These are phyloP conservation scores for Blastomyces gilchristii DNA, from an alignment of 2,329 filamentous ascomycete species.

Conservation along the genomic window DNA sequence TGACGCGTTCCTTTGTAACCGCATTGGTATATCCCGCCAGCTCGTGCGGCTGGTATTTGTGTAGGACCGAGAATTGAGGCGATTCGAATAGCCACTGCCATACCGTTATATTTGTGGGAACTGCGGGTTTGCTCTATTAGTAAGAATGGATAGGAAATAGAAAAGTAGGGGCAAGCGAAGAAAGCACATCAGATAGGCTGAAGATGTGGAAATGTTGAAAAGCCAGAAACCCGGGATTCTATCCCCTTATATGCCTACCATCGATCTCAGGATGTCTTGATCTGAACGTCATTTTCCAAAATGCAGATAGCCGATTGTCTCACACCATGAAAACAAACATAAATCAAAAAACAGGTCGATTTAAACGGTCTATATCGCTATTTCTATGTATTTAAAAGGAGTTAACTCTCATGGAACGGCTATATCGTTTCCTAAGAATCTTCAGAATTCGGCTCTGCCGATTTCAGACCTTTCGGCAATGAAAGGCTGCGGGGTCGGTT, in stretches of 20 bases:
- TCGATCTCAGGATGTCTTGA: constrained; percentile 8
- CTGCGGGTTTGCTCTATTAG: constrained; percentile 23
- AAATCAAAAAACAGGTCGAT: not conserved
- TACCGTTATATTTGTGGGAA: constrained; percentile 44
- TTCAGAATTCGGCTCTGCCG: not conserved
- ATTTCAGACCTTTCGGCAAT: not conserved
- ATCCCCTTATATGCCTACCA: not conserved
- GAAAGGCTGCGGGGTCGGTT: not conserved
- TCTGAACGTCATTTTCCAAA: constrained; percentile 5
- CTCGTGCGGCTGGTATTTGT: constrained; percentile 28
- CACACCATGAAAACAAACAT: not conserved
- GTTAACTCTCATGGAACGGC: not conserved
- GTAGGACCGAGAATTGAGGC: constrained; percentile 41
- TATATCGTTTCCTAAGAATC: not conserved
- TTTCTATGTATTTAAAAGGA: not conserved
- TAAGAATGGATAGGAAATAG: not conserved
- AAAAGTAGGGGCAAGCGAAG: not conserved
- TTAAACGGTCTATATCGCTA: not conserved
- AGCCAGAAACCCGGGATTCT: not conserved
- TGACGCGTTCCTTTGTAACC: constrained; percentile 46
- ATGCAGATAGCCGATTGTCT: not conserved
- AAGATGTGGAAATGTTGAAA: not conserved
- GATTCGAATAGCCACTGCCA: constrained; percentile 52
- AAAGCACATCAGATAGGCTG: not conserved
- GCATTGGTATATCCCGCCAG: constrained; percentile 48